Evolutionary conservation across 495 filamentous ascomycete species (phyloP), one percentile per base, ranked within the genome.

Genomic region (Podospora fimiseda): DNA sequence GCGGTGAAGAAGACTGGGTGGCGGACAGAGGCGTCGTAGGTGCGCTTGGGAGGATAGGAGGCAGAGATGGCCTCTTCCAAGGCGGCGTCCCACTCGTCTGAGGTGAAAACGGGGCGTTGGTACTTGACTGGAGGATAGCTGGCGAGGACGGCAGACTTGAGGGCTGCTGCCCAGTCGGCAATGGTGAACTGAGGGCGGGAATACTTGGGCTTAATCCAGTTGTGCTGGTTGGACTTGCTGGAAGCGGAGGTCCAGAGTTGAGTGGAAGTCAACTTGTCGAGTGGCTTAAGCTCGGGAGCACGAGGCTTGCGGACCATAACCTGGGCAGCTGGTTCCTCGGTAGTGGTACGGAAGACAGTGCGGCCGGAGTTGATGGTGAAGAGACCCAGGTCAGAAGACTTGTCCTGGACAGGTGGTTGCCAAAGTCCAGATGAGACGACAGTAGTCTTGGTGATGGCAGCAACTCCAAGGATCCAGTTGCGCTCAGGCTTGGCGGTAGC

Each of bases 1-100:
- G 65, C 65, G 55, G 66, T 61, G 44, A 71, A 73, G 44, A 71
- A 73, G n/a, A 70, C 72, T 21, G 72, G 72, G 58, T 73, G 70
- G 33, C 63, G 53, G 15, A 52, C 37, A 21, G 70, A 41, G 9
- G 66, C 50, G 46, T 70, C 61, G 42, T 67, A n/a, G 0, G 40
- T 16, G 38, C 43, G 9, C 15, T 18, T 1, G 11, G 52, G 9
- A 36, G 61, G 43, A 53, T 30, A n/a, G 37, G 57, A 64, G n/a
- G 57, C 54, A 4, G 39, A 24, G 43, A 70, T 58, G 18, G 67
- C 67, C 38, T 64, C 43, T 9, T 60, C 51, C 2, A 73, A 69
- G 3, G 69, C 70, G 11, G 53, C 52, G 18, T 65, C 54, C 70
- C 68, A 71, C 7, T 70, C 63, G 23, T 60, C 62, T 19, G 61